Conservation (phyloP, 768 basidiomycete genomes). For the Russula foetens region DNA sequence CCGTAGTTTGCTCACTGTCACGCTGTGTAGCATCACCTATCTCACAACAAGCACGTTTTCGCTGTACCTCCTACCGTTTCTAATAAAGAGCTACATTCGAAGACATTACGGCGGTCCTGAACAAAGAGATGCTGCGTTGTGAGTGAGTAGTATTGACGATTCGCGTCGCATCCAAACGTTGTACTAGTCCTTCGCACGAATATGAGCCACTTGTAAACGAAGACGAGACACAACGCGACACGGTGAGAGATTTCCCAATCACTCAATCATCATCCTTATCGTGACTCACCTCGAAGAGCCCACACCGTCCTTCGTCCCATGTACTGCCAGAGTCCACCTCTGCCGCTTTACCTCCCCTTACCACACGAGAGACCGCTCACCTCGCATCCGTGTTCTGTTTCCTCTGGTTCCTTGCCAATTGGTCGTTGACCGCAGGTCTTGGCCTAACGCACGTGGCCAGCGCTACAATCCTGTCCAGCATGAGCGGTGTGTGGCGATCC, state of each 20-base stretch:
- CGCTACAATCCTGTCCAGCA: slow-evolving; percentile 81
- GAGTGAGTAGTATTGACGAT: neutral
- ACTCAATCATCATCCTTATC: neutral
- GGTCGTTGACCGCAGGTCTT: slow-evolving; percentile 77
- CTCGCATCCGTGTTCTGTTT: slow-evolving; percentile 78
- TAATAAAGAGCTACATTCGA: slow-evolving; percentile 30
- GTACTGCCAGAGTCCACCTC: slow-evolving; percentile 1
- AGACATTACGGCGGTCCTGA: neutral
- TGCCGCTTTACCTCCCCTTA: slow-evolving; percentile 36
- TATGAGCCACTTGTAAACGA: slow-evolving; percentile 27
- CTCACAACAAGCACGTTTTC: slow-evolving; percentile 86
- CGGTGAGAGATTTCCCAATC: slow-evolving; percentile 5
- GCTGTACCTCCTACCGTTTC: slow-evolving; percentile 66
- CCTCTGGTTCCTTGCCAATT: slow-evolving; percentile 94
- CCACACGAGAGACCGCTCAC: slow-evolving; percentile 59
- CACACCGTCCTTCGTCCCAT: neutral
- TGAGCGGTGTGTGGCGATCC: slow-evolving; percentile 57
- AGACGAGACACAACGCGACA: slow-evolving; percentile 5
- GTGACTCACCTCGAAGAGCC: neutral
- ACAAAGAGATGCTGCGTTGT: neutral
- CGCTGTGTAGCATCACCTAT: slow-evolving; percentile 63
- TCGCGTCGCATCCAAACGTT: neutral
- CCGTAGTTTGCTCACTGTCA: neutral
- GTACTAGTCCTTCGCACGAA: slow-evolving; percentile 17
- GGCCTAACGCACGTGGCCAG: slow-evolving; percentile 92